Conservation (phyloP, 345 rosid genomes). For the Lagerstroemia speciosa region DNA sequence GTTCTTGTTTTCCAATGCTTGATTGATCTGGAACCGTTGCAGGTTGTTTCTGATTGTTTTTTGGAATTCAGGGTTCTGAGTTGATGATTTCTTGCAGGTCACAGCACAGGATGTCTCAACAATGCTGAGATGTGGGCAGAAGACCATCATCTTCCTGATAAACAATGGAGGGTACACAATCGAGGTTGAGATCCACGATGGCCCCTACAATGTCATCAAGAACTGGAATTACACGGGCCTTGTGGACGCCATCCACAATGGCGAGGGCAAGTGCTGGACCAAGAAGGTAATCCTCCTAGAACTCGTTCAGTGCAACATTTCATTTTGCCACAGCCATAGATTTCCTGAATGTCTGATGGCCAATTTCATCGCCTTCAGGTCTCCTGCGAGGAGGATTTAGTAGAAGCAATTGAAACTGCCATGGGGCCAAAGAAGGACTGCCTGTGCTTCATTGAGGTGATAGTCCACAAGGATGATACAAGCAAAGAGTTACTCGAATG, state of each 20-base stretch:
- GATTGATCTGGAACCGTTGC: not conserved
- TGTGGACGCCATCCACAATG: slow-evolving; percentile 63
- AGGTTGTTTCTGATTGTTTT: not conserved
- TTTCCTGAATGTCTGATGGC: not conserved
- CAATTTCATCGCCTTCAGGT: slow-evolving; percentile 27
- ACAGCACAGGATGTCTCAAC: slow-evolving; percentile 73
- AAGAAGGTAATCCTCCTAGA: slow-evolving; percentile 36
- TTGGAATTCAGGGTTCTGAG: not conserved
- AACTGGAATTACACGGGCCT: slow-evolving; percentile 77
- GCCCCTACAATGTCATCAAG: slow-evolving; percentile 80
- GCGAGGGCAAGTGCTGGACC: slow-evolving; percentile 82
- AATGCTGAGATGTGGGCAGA: slow-evolving; percentile 59
- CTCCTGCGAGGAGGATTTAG: slow-evolving; percentile 45
- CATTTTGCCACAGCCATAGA: not conserved
- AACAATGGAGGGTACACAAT: slow-evolving; percentile 81
- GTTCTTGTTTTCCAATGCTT: not conserved
- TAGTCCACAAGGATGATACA: slow-evolving; percentile 68
- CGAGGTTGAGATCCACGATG: slow-evolving; percentile 81
- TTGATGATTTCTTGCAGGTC: slow-evolving; percentile 29
- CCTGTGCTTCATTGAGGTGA: slow-evolving; percentile 70
- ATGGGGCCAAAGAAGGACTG: slow-evolving; percentile 47
- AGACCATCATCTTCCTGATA: slow-evolving; percentile 55
- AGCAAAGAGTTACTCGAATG: slow-evolving; percentile 78
- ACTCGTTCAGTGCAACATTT: not conserved
- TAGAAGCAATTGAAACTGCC: slow-evolving; percentile 45